phyloP scores from a whole-genome alignment of 495 filamentous ascomycete species.

The Hypoxylon lenormandii region DNA sequence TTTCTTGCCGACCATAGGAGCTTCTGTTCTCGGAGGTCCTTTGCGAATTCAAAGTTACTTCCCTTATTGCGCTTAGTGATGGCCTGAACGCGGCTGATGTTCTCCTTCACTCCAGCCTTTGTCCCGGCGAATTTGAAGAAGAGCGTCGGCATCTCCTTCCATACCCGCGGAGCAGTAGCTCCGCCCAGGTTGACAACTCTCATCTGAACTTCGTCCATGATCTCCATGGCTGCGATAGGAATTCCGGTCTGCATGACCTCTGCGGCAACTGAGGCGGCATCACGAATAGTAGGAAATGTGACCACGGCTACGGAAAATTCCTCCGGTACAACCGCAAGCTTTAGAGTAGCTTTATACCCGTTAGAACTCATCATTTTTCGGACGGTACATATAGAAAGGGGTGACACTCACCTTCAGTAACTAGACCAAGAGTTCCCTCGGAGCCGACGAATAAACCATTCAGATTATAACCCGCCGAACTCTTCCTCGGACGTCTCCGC shows the following conservation, averaged over 20 bases:
- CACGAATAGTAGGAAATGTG: slow-evolving; percentile 77
- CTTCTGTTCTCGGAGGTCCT: slow-evolving; percentile 73
- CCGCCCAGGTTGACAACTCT: slow-evolving; percentile 78
- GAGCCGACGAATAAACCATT: slow-evolving; percentile 81
- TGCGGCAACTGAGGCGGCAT: slow-evolving; percentile 76
- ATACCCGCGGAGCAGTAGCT: slow-evolving; percentile 71
- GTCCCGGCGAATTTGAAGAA: slow-evolving; percentile 89
- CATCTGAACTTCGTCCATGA: slow-evolving; percentile 89
- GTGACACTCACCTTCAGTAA: slow-evolving; percentile 67
- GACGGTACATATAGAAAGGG: neutral
- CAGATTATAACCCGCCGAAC: slow-evolving; percentile 84
- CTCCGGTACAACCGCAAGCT: slow-evolving; percentile 78
- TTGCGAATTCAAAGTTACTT: slow-evolving; percentile 79
- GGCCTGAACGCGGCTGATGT: slow-evolving; percentile 72
- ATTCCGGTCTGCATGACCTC: slow-evolving; percentile 77
- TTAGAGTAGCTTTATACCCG: slow-evolving; percentile 67
- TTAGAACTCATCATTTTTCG: slow-evolving; percentile 1
- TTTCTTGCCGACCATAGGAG: slow-evolving; percentile 81
- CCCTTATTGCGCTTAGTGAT: slow-evolving; percentile 72
- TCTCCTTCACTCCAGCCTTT: slow-evolving; percentile 74
- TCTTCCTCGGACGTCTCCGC: slow-evolving; percentile 76
- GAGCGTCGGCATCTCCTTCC: slow-evolving; percentile 81
- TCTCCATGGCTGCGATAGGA: slow-evolving; percentile 81
- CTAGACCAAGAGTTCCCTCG: slow-evolving; percentile 80
- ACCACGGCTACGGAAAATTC: slow-evolving; percentile 80